A percentile compares a stretch with the other conserved stretches of the same genome.
Evolutionary conservation across 2,329 filamentous ascomycete genomes (phyloP).

Genomic region (Raffaelea ambrosiae): DNA sequence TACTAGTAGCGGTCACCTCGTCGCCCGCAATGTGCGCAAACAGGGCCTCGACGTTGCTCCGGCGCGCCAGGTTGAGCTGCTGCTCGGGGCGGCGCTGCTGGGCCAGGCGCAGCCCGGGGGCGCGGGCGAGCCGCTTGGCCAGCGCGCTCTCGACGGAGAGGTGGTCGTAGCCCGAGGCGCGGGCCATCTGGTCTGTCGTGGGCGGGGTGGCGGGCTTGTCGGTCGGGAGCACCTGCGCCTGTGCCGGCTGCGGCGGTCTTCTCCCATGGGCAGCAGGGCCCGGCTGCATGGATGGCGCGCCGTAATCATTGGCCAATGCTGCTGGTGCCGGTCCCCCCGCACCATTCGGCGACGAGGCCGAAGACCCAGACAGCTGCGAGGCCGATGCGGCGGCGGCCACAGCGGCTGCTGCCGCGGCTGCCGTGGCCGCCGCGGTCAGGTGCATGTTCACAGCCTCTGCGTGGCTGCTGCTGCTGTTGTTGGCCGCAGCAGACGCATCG

Average conservation of each 20-base stretch:
- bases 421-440: neutral
- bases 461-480: constrained; percentile 1
- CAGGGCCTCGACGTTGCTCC: constrained; percentile 52
- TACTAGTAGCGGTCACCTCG: too few relatives aligned
- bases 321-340: too few relatives aligned
- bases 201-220: constrained; percentile 12
- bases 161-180: constrained; percentile 34
- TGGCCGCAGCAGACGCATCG: neutral
- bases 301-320: too few relatives aligned
- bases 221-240: neutral
- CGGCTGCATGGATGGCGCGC: too few relatives aligned
- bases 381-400: neutral
- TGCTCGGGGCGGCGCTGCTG: constrained; percentile 46
- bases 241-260: constrained; percentile 14
- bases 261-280: neutral
- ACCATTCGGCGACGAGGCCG: too few relatives aligned
- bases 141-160: constrained; percentile 45
- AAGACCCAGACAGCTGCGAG: constrained; percentile 3
- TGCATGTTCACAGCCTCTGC: constrained; percentile 1
- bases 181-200: constrained; percentile 39
- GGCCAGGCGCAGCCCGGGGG: constrained; percentile 39
- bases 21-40: constrained; percentile 49
- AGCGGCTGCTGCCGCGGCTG: neutral
- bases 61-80: constrained; percentile 44
- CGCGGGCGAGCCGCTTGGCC: constrained; percentile 43